Conservation (phyloP, 2,329 filamentous ascomycete species). For the Trichothecium roseum region DNA sequence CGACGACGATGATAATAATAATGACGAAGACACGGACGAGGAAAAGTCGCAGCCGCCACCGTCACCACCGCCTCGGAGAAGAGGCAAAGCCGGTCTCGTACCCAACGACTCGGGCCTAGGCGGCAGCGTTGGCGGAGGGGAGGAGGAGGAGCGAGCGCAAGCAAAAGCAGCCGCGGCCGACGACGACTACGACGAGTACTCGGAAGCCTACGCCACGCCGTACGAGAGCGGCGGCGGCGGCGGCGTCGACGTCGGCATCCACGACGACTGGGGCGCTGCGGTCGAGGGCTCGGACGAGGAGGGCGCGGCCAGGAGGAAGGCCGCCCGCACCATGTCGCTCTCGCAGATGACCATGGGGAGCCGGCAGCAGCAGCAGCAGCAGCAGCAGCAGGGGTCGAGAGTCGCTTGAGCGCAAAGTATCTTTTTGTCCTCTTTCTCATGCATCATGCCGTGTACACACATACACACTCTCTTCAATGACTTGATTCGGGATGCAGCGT, state of each 20-base stretch:
- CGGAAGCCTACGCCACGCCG: constrained; percentile 43
- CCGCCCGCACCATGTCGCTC: constrained; percentile 54
- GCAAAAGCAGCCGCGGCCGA: constrained; percentile 22
- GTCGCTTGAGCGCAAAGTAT: too few species aligned
- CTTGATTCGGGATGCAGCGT: not conserved
- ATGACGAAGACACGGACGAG: constrained; percentile 9
- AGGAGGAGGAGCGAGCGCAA: too few species aligned
- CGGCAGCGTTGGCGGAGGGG: too few species aligned
- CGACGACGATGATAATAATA: constrained; percentile 15
- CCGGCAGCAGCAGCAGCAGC: too few species aligned
- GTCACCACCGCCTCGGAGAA: too few species aligned
- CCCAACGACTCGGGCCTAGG: too few species aligned
- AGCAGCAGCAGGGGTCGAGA: not conserved
- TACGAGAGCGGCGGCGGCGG: constrained; percentile 18
- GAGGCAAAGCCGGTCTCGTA: too few species aligned
- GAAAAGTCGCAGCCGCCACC: too few species aligned
- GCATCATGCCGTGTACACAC: too few species aligned
- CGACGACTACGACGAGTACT: constrained; percentile 30
- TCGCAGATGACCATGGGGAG: constrained; percentile 44
- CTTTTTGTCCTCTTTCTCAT: too few species aligned
- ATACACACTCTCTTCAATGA: not conserved
- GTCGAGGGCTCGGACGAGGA: constrained; percentile 27
- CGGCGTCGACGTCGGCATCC: constrained; percentile 9
- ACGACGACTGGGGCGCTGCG: too few species aligned
- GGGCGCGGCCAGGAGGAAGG: constrained; percentile 33